phyloP scores from a whole-genome alignment of 1,284 basidiomycete genomes.

The Cryptococcus wingfieldii region DNA sequence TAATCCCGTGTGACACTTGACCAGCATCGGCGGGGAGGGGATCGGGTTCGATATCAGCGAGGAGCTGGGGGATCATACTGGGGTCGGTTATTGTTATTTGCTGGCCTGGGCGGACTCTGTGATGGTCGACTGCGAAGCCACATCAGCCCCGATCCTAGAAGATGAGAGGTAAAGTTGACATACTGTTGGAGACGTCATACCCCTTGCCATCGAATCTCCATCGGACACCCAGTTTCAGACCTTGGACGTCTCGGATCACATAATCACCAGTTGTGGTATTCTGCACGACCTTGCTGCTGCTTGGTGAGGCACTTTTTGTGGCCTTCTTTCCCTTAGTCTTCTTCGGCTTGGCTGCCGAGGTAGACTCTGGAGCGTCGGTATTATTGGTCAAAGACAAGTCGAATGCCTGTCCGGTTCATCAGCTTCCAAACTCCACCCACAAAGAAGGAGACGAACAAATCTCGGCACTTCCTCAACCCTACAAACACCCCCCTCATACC shows the following conservation, averaged over 20 bases:
- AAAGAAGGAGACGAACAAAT: slow-evolving; percentile 54
- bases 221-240: slow-evolving; percentile 69
- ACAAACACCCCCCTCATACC: slow-evolving; percentile 69
- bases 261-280: slow-evolving; percentile 61
- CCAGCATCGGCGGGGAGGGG: slow-evolving; percentile 25
- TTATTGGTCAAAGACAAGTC: slow-evolving; percentile 60
- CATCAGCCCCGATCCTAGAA: background rate
- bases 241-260: slow-evolving; percentile 68
- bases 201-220: slow-evolving; percentile 75
- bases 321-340: too few relatives aligned
- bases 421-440: background rate
- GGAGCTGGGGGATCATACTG: slow-evolving; percentile 49
- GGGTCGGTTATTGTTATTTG: slow-evolving; percentile 71
- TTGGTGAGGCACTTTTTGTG: slow-evolving; percentile 62
- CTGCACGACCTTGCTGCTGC: slow-evolving; percentile 59
- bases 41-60: slow-evolving; percentile 46
- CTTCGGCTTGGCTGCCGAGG: slow-evolving; percentile 34
- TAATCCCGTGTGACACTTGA: slow-evolving; percentile 7
- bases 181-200: slow-evolving; percentile 76
- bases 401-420: slow-evolving; percentile 40
- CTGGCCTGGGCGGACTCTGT: slow-evolving; percentile 72
- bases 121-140: slow-evolving; percentile 61
- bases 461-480: slow-evolving; percentile 63
- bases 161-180: slow-evolving; percentile 34
- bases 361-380: slow-evolving; percentile 50